phyloP scores from a whole-genome alignment of 768 basidiomycete genomes.

The Ramaria rubella region DNA sequence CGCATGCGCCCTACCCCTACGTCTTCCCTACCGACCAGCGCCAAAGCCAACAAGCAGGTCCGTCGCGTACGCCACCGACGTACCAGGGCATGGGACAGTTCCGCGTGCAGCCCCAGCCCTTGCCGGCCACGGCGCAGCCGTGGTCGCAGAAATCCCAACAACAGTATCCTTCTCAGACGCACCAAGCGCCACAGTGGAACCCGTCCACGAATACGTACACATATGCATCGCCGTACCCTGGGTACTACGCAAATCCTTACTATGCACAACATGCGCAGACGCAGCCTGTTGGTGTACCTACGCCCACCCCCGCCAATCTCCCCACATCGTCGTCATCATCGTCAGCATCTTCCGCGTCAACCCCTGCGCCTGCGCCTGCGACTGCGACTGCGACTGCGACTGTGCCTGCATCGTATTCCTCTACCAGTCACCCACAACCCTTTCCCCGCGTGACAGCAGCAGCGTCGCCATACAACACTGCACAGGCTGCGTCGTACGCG shows the following conservation, averaged over 20 bases:
- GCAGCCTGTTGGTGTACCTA: too few species aligned
- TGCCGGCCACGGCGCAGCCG: not conserved
- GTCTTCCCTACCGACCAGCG: not conserved
- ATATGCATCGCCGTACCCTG: not conserved
- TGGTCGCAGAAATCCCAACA: too few species aligned
- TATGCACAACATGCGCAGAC: not conserved
- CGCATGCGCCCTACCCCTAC: not conserved
- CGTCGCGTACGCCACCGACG: not conserved
- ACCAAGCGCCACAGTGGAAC: not conserved
- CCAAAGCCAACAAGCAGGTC: not conserved
- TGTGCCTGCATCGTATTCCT: not conserved
- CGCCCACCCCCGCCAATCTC: too few species aligned
- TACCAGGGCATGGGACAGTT: constrained; percentile 1
- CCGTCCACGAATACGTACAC: not conserved
- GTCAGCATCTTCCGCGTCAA: not conserved
- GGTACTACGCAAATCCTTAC: not conserved
- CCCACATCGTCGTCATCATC: not conserved
- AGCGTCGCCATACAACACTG: too few species aligned
- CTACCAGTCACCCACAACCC: not conserved
- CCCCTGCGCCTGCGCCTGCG: not conserved
- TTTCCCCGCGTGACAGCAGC: not conserved
- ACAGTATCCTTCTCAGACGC: too few species aligned
- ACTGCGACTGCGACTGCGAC: not conserved
- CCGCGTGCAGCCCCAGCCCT: not conserved
- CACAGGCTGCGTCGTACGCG: too few species aligned